A percentile compares a stretch with the other conserved stretches of the same genome.
phyloP scores from a whole-genome alignment of 2,329 filamentous ascomycete species.

The Aureobasidium subglaciale region DNA sequence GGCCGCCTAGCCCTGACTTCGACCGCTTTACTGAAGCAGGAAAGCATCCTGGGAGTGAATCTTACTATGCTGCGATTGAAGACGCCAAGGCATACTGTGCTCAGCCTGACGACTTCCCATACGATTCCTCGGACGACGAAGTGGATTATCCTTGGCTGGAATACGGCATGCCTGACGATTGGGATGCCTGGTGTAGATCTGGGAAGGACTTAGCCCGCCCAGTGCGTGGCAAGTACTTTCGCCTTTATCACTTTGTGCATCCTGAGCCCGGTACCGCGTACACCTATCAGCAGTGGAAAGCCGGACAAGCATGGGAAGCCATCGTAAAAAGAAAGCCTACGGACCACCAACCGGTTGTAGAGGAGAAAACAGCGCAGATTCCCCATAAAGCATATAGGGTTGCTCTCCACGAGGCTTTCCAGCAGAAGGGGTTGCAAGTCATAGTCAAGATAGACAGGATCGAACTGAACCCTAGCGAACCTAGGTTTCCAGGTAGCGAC shows the following conservation, averaged over 20 bases:
- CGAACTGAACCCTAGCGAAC: constrained; percentile 49
- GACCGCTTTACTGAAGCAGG: neutral
- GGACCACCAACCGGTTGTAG: neutral
- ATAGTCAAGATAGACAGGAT: constrained; percentile 55
- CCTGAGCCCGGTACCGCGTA: constrained; percentile 13
- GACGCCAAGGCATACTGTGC: constrained; percentile 5
- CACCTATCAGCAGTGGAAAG: constrained; percentile 13
- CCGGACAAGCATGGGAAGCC: constrained; percentile 1
- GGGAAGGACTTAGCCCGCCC: neutral
- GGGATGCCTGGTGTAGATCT: constrained; percentile 5
- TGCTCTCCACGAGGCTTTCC: constrained; percentile 25
- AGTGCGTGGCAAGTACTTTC: neutral
- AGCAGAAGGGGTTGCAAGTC: constrained; percentile 46
- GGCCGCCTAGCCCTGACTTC: neutral
- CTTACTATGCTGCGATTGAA: constrained; percentile 7
- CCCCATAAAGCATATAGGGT: neutral
- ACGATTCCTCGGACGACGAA: constrained; percentile 4
- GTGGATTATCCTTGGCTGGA: neutral
- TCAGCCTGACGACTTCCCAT: constrained; percentile 1
- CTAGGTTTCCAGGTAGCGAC: constrained; percentile 42
- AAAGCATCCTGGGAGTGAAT: neutral
- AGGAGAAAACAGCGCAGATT: neutral
- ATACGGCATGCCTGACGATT: neutral
- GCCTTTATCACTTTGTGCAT: constrained; percentile 7
- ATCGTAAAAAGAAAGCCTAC: neutral